Evolutionary conservation across 1,284 basidiomycete genomes (phyloP), one percentile per base, ranked within the genome.

Genomic region (Pascua sp.): DNA sequence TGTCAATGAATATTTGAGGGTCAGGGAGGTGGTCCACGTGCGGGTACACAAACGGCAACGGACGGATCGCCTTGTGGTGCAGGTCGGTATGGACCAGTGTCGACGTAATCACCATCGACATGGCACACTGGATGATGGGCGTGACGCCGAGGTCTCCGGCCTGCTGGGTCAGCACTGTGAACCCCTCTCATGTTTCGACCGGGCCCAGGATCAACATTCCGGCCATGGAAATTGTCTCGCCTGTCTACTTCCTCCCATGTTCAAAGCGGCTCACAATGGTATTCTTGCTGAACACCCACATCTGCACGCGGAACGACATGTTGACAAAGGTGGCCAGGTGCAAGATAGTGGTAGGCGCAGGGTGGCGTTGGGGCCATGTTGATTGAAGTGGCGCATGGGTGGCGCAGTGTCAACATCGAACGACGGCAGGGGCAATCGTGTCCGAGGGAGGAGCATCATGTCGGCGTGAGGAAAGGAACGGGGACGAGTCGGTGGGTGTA

Each of bases 91-190:
- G 77, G 8, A 78, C 76, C 32, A 78, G 69, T 0, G 75, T 75
- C 11, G 75, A 65, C 11, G 77, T 71, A 62, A 78, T 78, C 60
- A 77, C 57, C 76, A 78, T 77, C 24, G 72, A 71, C 10, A 64
- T 66, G 49, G 68, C 53, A 32, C 68, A 70, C 57, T 77, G 74
- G 55, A 78, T 75, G 53, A 78, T 69, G 2, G 73, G 72, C 12
- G 77, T 77, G 4, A 78, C 76, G 17, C 77, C 77, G 7, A 78
- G 67, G 53, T 77, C 76, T 39, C 77, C 76, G 8, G 77, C 70
- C 24, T 32, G 24, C 24, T 32, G 24, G 24, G 24, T 32, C 24
- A 32, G 24, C 24, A 32, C 3, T 32, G 24, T 32, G 24, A 32
- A 16, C 46, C n/a, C 37, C 36, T 37, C 32, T 24, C 32, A 18